These are phyloP conservation scores for Croton setiger DNA, from an alignment of 441 rosid genomes.

Conservation along the genomic window DNA sequence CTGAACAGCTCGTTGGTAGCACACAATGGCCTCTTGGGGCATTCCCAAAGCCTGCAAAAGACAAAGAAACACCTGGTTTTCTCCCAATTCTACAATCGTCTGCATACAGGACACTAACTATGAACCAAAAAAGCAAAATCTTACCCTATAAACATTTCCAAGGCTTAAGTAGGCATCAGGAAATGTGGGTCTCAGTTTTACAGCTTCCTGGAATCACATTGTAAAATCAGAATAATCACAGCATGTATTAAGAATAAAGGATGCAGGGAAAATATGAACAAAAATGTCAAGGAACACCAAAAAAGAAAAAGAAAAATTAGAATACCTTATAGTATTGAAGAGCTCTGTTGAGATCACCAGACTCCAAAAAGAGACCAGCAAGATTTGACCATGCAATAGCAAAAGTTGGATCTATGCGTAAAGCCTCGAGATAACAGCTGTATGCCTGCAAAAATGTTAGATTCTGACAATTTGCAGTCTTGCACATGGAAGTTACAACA, in stretches of 20 bases:
- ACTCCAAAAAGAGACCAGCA: slow-evolving; percentile 98
- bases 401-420: slow-evolving; percentile 93
- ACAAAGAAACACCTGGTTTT: slow-evolving; percentile 33
- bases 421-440: slow-evolving; percentile 93
- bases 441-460: slow-evolving; percentile 96
- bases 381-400: slow-evolving; percentile 99
- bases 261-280: background rate
- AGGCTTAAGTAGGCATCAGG: slow-evolving; percentile 97
- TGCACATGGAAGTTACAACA: slow-evolving; percentile 69
- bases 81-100: slow-evolving; percentile 22
- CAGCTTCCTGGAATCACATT: slow-evolving; percentile 71
- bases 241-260: background rate
- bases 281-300: background rate
- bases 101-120: slow-evolving; percentile 36
- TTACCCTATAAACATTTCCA: slow-evolving; percentile 98
- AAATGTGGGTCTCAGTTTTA: slow-evolving; percentile 82
- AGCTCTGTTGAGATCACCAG: slow-evolving; percentile 93
- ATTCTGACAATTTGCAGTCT: slow-evolving; percentile 72
- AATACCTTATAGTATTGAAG: slow-evolving; percentile 94
- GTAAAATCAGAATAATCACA: slow-evolving; percentile 2
- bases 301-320: slow-evolving; percentile 18
- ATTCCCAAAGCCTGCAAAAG: slow-evolving; percentile 83
- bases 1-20: slow-evolving; percentile 93
- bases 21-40: slow-evolving; percentile 87
- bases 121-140: slow-evolving; percentile 23